Conservation (phyloP, 768 basidiomycete genomes). For the Rhodosporidiobolus sp. region DNA sequence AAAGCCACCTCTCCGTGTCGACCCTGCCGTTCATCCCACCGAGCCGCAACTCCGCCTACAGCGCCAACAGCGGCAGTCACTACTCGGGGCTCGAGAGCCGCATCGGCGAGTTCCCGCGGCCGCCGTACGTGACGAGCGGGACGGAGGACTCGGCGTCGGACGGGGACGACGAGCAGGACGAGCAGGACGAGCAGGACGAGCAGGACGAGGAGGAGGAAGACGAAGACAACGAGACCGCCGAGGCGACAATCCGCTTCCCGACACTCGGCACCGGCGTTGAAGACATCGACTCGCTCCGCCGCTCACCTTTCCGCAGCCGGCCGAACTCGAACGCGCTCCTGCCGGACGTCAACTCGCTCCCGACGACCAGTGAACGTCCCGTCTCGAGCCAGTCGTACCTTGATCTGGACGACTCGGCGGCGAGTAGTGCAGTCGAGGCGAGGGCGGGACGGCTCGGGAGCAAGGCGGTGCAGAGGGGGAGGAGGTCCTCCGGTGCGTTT, state of each 20-base stretch:
- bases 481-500: slow-evolving; percentile 7
- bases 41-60: not conserved
- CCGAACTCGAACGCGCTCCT: not conserved
- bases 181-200: not conserved
- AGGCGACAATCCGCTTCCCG: not conserved
- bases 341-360: not conserved
- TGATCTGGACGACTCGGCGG: slow-evolving; percentile 14
- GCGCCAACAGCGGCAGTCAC: not conserved
- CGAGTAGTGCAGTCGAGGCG: not conserved
- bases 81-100: not conserved
- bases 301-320: not conserved
- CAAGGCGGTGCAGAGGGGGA: no score
- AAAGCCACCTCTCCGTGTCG: slow-evolving; percentile 13
- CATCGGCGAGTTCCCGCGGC: slow-evolving; percentile 10
- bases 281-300: not conserved
- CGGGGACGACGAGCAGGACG: slow-evolving; percentile 11
- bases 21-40: slow-evolving; percentile 1
- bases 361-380: not conserved
- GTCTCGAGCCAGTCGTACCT: slow-evolving; percentile 9
- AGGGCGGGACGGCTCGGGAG: not conserved
- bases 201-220: not conserved
- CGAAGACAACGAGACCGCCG: not conserved
- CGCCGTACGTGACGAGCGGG: not conserved
- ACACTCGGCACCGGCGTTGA: not conserved
- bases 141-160: not conserved